These are phyloP conservation scores for Actinomortierella ambigua DNA, from an alignment of 371 early-diverging fungal species.

Conservation along the genomic window DNA sequence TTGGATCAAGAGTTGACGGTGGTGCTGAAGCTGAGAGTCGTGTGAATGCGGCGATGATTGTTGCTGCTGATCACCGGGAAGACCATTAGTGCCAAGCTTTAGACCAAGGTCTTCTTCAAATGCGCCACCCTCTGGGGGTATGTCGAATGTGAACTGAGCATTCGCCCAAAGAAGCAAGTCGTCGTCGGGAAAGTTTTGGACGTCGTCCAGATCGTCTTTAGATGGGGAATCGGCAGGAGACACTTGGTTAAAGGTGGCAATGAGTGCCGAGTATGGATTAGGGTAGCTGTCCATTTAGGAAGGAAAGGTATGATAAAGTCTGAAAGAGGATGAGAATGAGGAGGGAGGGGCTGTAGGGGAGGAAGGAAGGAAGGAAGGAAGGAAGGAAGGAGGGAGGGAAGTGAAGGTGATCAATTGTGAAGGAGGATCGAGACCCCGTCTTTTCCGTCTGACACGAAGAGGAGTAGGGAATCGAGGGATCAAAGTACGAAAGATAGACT, in stretches of 20 bases:
- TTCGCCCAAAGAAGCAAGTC: slow-evolving; percentile 74
- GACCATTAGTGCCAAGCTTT: slow-evolving; percentile 13
- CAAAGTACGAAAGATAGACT: no score
- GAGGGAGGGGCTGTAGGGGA: neutral
- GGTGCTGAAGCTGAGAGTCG: no score
- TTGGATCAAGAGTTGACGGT: neutral
- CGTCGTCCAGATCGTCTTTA: slow-evolving; percentile 30
- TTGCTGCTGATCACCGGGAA: neutral
- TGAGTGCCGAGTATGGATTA: slow-evolving; percentile 37
- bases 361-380: neutral
- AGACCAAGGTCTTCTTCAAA: slow-evolving; percentile 37
- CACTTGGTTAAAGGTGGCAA: slow-evolving; percentile 39
- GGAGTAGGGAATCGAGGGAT: no score
- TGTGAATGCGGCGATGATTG: neutral
- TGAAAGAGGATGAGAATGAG: neutral
- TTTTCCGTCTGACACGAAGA: no score
- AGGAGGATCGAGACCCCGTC: no score
- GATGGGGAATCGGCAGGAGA: slow-evolving; percentile 18
- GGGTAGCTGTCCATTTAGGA: slow-evolving; percentile 31
- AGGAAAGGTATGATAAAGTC: neutral
- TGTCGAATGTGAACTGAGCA: slow-evolving; percentile 74
- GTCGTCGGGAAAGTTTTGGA: slow-evolving; percentile 45
- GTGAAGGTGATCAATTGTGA: no score
- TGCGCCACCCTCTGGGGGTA: slow-evolving; percentile 43
- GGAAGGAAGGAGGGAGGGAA: neutral